A percentile compares a stretch with the other conserved stretches of the same genome.
Evolutionary conservation across 2,329 filamentous ascomycete genomes (phyloP).

Genomic region (Apiospora phragmitis): DNA sequence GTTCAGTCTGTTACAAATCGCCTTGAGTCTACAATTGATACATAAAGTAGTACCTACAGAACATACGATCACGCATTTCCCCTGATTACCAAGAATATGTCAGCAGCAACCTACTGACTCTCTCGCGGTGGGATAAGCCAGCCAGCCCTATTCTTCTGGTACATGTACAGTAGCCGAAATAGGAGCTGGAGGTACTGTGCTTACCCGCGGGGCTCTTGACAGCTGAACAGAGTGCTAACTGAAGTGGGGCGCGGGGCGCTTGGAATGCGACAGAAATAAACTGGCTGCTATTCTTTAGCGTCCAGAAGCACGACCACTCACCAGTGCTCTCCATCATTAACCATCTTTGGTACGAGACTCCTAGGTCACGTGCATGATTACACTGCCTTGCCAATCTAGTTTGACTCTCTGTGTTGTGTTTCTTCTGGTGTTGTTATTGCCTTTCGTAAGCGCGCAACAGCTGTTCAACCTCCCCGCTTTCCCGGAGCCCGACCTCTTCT

Average conservation of each 20-base stretch:
- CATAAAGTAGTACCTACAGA: background rate
- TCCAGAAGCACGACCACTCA: background rate
- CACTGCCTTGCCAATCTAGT: background rate
- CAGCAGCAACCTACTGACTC: constrained; percentile 20
- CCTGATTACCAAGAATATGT: constrained; percentile 32
- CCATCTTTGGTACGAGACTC: background rate
- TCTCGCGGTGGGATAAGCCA: background rate
- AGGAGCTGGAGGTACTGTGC: background rate
- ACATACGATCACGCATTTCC: background rate
- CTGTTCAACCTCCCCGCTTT: background rate
- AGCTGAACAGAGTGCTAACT: background rate
- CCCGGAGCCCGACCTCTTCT: background rate
- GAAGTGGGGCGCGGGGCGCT: background rate
- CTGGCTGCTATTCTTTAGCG: background rate
- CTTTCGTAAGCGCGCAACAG: background rate
- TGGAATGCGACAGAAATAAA: background rate
- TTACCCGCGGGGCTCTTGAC: background rate
- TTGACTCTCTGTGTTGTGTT: background rate
- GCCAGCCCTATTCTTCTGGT: background rate
- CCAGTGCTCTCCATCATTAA: background rate
- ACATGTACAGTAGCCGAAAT: background rate
- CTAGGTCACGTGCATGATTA: background rate
- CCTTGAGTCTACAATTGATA: background rate
- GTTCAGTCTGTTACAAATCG: background rate
- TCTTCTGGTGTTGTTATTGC: background rate